Conservation (phyloP, 352 stramenopile genomes). For the Phytophthora citrophthora region DNA sequence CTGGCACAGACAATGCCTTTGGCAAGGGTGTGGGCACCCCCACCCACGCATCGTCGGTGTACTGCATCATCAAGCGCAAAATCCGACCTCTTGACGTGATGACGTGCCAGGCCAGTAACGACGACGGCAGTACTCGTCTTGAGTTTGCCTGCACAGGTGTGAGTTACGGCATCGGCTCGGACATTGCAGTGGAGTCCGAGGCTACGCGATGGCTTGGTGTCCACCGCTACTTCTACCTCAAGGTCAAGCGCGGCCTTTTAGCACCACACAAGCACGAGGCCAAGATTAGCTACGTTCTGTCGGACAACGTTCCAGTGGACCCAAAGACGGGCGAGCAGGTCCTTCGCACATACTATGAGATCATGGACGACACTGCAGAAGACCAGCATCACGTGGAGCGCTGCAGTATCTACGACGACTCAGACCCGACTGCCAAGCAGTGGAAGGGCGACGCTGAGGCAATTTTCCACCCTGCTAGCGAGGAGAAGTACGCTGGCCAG, state of each 20-base stretch:
- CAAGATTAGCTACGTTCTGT: conserved; percentile 80
- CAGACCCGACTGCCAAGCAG: conserved; percentile 44
- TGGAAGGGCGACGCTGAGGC: conserved; percentile 67
- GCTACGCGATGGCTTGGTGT: conserved; percentile 70
- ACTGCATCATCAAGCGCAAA: conserved; percentile 86
- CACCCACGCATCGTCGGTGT: conserved; percentile 68
- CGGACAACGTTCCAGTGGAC: conserved; percentile 52
- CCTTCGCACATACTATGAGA: conserved; percentile 78
- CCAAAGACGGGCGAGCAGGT: conserved; percentile 53
- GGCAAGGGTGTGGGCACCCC: conserved; percentile 73
- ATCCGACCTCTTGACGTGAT: conserved; percentile 80
- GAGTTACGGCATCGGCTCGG: conserved; percentile 73
- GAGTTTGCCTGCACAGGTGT: conserved; percentile 82
- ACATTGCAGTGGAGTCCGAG: conserved; percentile 82
- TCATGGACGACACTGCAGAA: conserved; percentile 58
- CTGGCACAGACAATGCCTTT: conserved; percentile 83
- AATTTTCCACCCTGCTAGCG: conserved; percentile 66
- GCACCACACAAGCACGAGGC: conserved; percentile 56
- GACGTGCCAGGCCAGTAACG: conserved; percentile 53
- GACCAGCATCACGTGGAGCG: conserved; percentile 80
- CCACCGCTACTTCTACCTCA: conserved; percentile 78
- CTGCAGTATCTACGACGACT: conserved; percentile 79
- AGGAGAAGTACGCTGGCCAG: conserved; percentile 60
- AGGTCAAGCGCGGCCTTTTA: conserved; percentile 69
- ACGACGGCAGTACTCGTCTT: conserved; percentile 53